Base-by-base conservation (phyloP, 2,329 filamentous ascomycete genomes). In the Penicillium sp. region DNA sequence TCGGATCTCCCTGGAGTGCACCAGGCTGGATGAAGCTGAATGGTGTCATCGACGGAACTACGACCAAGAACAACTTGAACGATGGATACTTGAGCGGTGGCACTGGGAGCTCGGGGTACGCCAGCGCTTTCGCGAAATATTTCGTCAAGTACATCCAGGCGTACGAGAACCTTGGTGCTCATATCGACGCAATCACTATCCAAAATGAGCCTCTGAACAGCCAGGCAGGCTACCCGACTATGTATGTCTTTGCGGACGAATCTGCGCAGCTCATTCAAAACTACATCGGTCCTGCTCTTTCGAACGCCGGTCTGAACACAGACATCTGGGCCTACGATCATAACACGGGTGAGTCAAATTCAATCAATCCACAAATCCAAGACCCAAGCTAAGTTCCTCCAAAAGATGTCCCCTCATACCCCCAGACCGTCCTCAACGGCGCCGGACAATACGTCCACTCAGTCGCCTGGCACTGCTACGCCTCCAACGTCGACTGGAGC, bases 1-100 rank as follows among this genome's bases (percentile, higher is more conserved):
- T 75, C 22, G 75, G 76, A 2, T 71, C 75, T 1, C 70, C 75
- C 0, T 78, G 76, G 76, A 72, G 70, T 14, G 69, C 71, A 14
- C 76, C 76, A 0, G 75, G 74, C 2, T 78, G 76, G 75, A 78
- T 76, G 72, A 78, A 78, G 61, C 57, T 75, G 25, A 77, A 77
- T 42, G 71, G 67, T 4, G 68, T 72, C n/a, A 68, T 75, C 54
- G 57, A 69, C 45, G 68, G 68, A 1, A 57, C 49, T 10, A 65
- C 67, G 1, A 60, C 55, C 2, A 69, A 76, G 54, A 78, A 78
- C 41, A 73, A 73, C 15, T 64, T 78, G 11, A 65, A 71, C 35
- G 69, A 71, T 57, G 69, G 69, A 0, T 71, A 69, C 35, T 42
- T 67, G 35, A 67, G 65, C 14, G 60, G 61, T 2, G 70, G 69